These are phyloP conservation scores for Chaetomium sp. DNA, from an alignment of 2,329 filamentous ascomycete genomes.

Conservation along the genomic window DNA sequence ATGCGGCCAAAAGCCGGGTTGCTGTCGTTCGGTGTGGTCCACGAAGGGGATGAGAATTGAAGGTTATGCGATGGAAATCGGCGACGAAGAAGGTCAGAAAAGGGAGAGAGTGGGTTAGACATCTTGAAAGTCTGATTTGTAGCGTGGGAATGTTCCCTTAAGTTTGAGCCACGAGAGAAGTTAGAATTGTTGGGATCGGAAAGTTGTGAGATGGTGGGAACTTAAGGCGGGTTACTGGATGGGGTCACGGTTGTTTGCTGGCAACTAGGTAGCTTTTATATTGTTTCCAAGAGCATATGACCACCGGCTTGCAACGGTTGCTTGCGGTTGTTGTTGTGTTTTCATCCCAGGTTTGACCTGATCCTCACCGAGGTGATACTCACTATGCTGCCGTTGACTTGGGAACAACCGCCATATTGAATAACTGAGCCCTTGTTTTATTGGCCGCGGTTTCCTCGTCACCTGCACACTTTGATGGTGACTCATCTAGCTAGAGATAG, in stretches of 20 bases:
- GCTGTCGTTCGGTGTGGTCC: neutral
- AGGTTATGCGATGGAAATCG: neutral
- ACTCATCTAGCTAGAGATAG: slow-evolving; percentile 1
- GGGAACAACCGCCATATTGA: neutral
- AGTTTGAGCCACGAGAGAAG: neutral
- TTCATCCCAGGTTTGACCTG: neutral
- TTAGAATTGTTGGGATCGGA: neutral
- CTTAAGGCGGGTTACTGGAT: neutral
- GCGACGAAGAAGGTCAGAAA: neutral
- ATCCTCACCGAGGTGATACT: neutral
- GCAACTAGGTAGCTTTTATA: neutral
- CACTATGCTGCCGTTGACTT: neutral
- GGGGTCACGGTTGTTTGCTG: neutral
- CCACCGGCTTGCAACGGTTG: neutral
- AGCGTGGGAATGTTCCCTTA: neutral
- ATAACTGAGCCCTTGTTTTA: neutral
- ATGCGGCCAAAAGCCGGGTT: neutral
- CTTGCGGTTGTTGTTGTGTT: neutral
- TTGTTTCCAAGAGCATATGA: neutral
- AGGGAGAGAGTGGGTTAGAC: slow-evolving; percentile 9
- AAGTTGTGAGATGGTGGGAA: neutral
- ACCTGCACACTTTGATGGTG: neutral
- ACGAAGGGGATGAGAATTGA: neutral
- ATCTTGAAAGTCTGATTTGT: neutral
- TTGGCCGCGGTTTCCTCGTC: neutral